Percentiles rank a stretch among this genome's conserved stretches.
Conservation (phyloP, 176 grass and related monocot genomes). For the Avena insularis region DNA sequence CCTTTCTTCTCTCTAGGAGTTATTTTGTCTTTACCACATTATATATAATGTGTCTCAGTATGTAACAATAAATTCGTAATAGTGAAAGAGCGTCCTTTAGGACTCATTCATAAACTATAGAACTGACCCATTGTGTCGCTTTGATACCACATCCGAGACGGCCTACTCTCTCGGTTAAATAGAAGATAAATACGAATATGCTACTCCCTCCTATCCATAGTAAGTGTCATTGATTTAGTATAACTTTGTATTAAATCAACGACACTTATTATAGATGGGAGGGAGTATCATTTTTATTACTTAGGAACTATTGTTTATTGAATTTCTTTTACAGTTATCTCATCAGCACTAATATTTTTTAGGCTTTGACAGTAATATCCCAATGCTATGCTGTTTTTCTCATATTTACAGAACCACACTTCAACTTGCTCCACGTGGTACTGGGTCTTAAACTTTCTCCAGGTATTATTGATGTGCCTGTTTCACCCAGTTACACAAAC, state of each 20-base stretch:
- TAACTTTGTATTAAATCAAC: too few species aligned
- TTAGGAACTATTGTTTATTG: constrained; percentile 19
- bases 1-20: neutral
- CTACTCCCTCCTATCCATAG: too few species aligned
- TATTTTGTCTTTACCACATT: neutral
- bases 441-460: constrained; percentile 87
- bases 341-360: constrained; percentile 4
- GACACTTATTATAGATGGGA: neutral
- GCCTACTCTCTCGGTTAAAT: neutral
- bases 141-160: neutral
- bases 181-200: neutral
- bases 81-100: neutral
- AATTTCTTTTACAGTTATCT: neutral
- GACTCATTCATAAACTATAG: neutral
- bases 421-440: constrained; percentile 78
- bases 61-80: neutral
- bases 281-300: neutral
- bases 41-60: neutral
- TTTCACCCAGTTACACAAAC: neutral
- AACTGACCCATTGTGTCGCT: neutral
- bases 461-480: constrained; percentile 47
- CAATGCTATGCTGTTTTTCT: constrained; percentile 33
- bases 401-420: constrained; percentile 74
- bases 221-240: too few species aligned
- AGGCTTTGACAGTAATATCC: constrained; percentile 24